A percentile compares a stretch with the other conserved stretches of the same genome.
Conservation (phyloP, 2,329 filamentous ascomycete species). For the Xylariaceae sp. region DNA sequence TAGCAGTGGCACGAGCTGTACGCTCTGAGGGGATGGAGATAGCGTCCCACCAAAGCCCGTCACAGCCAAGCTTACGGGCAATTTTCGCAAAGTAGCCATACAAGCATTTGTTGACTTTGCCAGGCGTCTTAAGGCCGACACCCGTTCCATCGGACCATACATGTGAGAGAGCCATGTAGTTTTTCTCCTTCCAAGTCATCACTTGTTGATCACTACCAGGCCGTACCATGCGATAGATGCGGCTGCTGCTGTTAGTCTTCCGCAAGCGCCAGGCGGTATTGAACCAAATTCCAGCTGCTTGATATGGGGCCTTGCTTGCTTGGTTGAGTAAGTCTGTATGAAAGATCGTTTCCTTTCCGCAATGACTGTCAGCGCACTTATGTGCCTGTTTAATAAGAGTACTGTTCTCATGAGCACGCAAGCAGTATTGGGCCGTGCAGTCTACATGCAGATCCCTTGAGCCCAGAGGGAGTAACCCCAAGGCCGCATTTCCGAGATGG, state of each 20-base stretch:
- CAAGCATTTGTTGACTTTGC: constrained; percentile 7
- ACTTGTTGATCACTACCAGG: neutral
- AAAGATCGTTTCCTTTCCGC: neutral
- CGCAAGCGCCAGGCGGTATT: constrained; percentile 5
- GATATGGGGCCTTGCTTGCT: neutral
- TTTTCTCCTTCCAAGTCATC: neutral
- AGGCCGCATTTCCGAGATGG: neutral
- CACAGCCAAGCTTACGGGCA: neutral
- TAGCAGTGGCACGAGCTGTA: neutral
- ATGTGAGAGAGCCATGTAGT: constrained; percentile 19
- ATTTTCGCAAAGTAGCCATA: neutral
- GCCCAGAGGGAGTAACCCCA: neutral
- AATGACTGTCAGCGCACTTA: neutral
- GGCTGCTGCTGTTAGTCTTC: neutral
- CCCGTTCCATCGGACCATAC: constrained; percentile 21
- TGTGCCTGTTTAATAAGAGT: constrained; percentile 13
- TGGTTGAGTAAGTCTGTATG: neutral
- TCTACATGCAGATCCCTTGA: constrained; percentile 1
- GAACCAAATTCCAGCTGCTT: constrained; percentile 1
- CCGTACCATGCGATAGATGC: neutral
- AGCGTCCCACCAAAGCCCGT: constrained; percentile 13
- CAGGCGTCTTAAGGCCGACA: constrained; percentile 2
- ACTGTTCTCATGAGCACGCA: constrained; percentile 6
- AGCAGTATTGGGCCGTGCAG: constrained; percentile 16
- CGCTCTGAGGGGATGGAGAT: constrained; percentile 12